Evolutionary conservation across 2,329 filamentous ascomycete species (phyloP).

Genomic region (Spiromastix sp.): DNA sequence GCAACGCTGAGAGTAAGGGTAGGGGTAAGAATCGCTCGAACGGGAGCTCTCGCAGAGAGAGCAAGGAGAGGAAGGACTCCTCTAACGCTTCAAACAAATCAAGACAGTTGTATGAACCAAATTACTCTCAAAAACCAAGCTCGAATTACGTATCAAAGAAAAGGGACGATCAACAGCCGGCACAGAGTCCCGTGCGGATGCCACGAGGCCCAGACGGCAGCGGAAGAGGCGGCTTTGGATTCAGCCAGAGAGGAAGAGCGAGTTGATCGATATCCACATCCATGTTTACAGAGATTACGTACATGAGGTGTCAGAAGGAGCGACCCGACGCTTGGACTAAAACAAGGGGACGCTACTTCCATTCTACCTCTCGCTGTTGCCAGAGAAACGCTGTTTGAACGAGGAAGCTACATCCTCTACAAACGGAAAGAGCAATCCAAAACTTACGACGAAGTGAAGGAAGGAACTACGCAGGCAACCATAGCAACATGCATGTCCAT

Average conservation of each 20-base stretch:
- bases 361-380: no score
- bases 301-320: no score
- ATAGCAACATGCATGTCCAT: no score
- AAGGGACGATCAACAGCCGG: conserved; percentile 26
- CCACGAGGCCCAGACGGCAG: conserved; percentile 70
- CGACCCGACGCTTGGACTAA: no score
- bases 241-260: conserved; percentile 56
- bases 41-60: conserved; percentile 31
- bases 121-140: conserved; percentile 55
- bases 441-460: no score
- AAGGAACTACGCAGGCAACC: no score
- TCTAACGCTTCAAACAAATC: conserved; percentile 15
- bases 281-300: no score
- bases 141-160: conserved; percentile 37
- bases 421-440: no score
- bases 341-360: no score
- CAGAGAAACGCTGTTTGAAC: no score
- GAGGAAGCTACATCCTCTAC: no score
- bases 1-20: conserved; percentile 36
- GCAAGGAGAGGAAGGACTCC: conserved; percentile 28
- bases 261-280: no score
- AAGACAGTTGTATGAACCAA: conserved; percentile 67
- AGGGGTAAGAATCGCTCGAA: conserved; percentile 26
- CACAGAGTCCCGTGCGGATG: conserved; percentile 56
- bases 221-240: conserved; percentile 69